Evolutionary conservation across 176 grass and related monocot species (phyloP).

Genomic region (Saccharum spontaneum): DNA sequence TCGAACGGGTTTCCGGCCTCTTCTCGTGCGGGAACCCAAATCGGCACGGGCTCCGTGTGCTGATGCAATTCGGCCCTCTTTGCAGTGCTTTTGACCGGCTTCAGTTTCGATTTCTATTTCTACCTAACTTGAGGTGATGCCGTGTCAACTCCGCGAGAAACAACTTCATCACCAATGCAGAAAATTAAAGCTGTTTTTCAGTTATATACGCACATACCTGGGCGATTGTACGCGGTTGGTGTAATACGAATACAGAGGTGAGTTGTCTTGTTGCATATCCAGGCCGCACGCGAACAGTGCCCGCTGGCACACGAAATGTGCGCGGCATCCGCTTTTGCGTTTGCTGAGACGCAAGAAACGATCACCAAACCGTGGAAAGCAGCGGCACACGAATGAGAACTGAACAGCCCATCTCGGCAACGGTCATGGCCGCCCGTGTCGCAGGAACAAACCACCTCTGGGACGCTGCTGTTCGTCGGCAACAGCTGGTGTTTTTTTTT

Average conservation of each 20-base stretch:
- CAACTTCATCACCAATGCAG: no score
- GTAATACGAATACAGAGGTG: neutral
- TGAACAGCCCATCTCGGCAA: neutral
- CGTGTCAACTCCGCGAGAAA: no score
- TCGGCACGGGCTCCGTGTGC: neutral
- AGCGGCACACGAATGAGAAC: neutral
- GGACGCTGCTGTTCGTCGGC: neutral
- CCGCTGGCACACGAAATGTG: neutral
- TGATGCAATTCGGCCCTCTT: neutral
- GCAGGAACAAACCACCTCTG: neutral
- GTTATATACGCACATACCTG: no score
- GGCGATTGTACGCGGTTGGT: no score
- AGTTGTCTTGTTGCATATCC: neutral
- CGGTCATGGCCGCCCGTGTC: neutral
- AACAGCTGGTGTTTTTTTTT: no score
- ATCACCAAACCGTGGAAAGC: slow-evolving; percentile 1
- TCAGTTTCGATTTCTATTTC: no score
- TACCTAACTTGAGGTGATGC: no score
- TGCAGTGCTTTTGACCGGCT: neutral
- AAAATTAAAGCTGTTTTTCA: no score
- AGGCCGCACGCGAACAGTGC: neutral
- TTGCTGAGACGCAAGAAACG: neutral
- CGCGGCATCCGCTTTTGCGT: neutral
- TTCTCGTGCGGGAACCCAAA: neutral
- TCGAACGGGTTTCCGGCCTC: neutral